phyloP scores from a whole-genome alignment of 345 rosid species.

The Lenwebbia sp. region DNA sequence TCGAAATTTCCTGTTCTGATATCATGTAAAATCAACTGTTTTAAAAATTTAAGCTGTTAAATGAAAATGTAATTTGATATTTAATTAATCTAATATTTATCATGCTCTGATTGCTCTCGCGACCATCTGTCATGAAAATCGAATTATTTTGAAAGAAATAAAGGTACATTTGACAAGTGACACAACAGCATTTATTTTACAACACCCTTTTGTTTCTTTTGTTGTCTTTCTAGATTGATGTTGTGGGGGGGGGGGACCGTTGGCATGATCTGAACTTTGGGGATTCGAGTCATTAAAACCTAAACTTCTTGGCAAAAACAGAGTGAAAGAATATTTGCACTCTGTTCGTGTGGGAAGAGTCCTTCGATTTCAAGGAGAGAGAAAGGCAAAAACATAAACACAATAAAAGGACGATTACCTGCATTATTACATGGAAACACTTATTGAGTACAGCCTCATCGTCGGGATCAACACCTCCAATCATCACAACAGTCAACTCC shows the following conservation, averaged over 20 bases:
- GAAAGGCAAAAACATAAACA: background rate
- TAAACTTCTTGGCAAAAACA: background rate
- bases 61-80: background rate
- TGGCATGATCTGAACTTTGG: background rate
- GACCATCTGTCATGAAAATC: background rate
- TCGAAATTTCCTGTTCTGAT: accelerated
- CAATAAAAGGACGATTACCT: background rate
- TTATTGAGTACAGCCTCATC: background rate
- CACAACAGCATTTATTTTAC: background rate
- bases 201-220: background rate
- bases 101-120: background rate
- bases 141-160: background rate
- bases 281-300: background rate
- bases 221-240: background rate
- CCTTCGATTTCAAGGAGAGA: background rate
- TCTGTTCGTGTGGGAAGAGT: background rate
- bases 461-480: background rate
- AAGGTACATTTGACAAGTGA: background rate
- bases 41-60: accelerated
- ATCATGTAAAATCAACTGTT: background rate
- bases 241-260: background rate
- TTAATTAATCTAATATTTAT: background rate
- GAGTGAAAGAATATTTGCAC: background rate
- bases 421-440: background rate
- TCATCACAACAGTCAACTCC: background rate